phyloP scores from a whole-genome alignment of 2,329 filamentous ascomycete genomes.

The Trichoderma sp. region DNA sequence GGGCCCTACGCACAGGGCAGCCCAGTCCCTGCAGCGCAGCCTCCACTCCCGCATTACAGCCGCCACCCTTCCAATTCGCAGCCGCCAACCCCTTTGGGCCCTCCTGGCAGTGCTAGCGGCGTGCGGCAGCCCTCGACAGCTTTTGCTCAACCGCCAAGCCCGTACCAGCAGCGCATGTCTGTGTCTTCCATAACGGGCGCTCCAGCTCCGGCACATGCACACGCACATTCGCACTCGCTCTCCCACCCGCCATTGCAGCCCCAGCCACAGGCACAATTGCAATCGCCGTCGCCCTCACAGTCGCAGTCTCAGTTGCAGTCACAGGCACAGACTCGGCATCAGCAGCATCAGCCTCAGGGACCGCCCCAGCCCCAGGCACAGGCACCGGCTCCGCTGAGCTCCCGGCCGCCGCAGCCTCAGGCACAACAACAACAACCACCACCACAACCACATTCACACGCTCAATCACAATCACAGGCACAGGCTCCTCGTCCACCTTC shows the following conservation, averaged over 20 bases:
- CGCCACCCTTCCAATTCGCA: constrained; percentile 51
- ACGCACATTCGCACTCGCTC: constrained; percentile 33
- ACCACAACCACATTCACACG: not conserved
- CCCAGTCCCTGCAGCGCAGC: constrained; percentile 50
- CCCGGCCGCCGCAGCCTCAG: constrained; percentile 26
- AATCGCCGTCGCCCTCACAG: constrained; percentile 30
- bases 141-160: constrained; percentile 55
- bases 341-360: not conserved
- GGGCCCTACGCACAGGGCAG: constrained; percentile 55
- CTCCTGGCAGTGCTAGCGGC: constrained; percentile 45
- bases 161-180: constrained; percentile 56
- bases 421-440: not conserved
- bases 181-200: constrained; percentile 28
- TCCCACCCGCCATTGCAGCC: not conserved
- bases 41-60: constrained; percentile 44
- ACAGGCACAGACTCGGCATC: not conserved
- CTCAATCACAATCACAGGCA: not conserved
- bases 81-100: constrained; percentile 55
- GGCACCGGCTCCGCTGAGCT: not conserved
- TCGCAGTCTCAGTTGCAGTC: not conserved
- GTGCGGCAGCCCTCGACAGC: constrained; percentile 46
- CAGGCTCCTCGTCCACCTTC: not conserved
- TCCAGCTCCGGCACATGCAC: constrained; percentile 33
- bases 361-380: not conserved
- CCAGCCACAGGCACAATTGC: not conserved